Conservation (phyloP, 2,329 filamentous ascomycete genomes). For the Dendrostoma leiphaemia region DNA sequence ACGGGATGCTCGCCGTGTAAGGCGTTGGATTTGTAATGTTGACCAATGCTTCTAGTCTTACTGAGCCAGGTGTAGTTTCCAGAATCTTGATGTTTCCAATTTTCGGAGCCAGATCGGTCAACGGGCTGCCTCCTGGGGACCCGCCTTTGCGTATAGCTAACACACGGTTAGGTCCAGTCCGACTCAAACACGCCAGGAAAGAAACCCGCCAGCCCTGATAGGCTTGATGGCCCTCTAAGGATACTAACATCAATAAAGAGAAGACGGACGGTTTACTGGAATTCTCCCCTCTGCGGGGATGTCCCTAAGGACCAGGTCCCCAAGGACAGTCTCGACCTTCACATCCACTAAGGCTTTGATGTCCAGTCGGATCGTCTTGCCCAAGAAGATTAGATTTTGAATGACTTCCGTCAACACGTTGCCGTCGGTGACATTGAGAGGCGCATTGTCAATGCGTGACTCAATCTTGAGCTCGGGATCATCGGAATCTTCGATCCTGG, state of each 20-base stretch:
- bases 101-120: constrained; percentile 54
- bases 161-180: not conserved
- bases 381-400: constrained; percentile 76
- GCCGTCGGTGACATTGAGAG: constrained; percentile 77
- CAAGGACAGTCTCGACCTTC: constrained; percentile 77
- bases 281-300: constrained; percentile 85
- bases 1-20: constrained; percentile 82
- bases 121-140: constrained; percentile 32
- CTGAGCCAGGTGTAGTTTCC: constrained; percentile 67
- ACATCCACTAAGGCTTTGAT: constrained; percentile 82
- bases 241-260: constrained; percentile 46
- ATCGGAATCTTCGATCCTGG: constrained; percentile 56
- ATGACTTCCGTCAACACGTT: constrained; percentile 78
- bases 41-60: constrained; percentile 68
- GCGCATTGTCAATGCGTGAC: constrained; percentile 74
- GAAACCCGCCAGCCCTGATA: constrained; percentile 5
- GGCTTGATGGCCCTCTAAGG: constrained; percentile 19
- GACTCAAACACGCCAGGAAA: constrained; percentile 5
- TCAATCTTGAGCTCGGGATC: constrained; percentile 68
- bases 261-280: constrained; percentile 88
- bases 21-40: constrained; percentile 89
- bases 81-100: constrained; percentile 70
- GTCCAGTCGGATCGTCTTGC: constrained; percentile 64
- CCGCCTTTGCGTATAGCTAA: constrained; percentile 16
- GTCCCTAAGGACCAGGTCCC: constrained; percentile 74